phyloP scores from a whole-genome alignment of 2,329 filamentous ascomycete species.

The Graphilbum ipis-grandicollis region DNA sequence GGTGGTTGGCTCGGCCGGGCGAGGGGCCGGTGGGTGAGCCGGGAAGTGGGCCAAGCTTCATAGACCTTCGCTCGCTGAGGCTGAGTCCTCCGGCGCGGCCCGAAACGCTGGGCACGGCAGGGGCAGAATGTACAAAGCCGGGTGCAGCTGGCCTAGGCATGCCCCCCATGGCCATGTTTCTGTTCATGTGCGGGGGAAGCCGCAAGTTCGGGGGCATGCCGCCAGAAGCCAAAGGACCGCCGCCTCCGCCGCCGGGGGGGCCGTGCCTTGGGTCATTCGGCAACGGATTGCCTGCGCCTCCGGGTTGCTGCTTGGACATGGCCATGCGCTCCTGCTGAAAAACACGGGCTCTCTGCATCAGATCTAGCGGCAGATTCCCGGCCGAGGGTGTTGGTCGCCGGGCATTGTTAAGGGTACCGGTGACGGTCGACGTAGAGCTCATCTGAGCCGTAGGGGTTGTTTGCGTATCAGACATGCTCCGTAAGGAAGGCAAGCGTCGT shows the following conservation, averaged over 20 bases:
- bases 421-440: constrained; percentile 68
- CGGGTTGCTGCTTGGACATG: constrained; percentile 14
- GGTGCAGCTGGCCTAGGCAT: constrained; percentile 25
- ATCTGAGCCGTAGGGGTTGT: constrained; percentile 33
- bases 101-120: constrained; percentile 20
- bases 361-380: constrained; percentile 20
- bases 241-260: background rate
- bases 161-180: constrained; percentile 4
- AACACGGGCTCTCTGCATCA: constrained; percentile 21
- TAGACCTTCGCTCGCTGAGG: constrained; percentile 49
- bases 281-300: constrained; percentile 13
- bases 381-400: constrained; percentile 30
- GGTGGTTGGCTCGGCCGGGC: constrained; percentile 16
- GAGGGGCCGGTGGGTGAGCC: constrained; percentile 21
- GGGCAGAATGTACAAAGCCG: constrained; percentile 35
- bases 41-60: constrained; percentile 32
- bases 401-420: constrained; percentile 56
- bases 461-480: constrained; percentile 41
- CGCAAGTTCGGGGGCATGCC: constrained; percentile 25
- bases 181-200: constrained; percentile 21
- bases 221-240: constrained; percentile 15
- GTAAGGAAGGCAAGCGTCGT: constrained; percentile 39
- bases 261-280: constrained; percentile 11
- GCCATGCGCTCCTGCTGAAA: constrained; percentile 18
- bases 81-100: constrained; percentile 26